Evolutionary conservation across 495 filamentous ascomycete genomes (phyloP), one percentile per base, ranked within the genome.

Genomic region (Clavariopsis aquatica): DNA sequence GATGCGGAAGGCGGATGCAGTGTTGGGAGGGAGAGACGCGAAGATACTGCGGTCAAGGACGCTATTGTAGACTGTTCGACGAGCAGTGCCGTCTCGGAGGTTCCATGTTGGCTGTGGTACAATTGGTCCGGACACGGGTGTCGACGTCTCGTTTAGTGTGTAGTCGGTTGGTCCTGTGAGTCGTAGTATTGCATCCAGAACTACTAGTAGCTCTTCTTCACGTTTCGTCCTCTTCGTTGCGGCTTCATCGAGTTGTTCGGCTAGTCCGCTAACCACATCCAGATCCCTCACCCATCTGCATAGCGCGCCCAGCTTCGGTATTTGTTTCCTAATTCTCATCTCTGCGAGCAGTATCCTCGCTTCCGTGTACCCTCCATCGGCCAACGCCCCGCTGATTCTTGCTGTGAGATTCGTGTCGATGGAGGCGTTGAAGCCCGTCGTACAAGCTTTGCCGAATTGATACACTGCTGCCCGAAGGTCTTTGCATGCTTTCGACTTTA

Each of bases 221-320:
- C 13, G 12, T 2, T 9, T n/a, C 38, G 38, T 43, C 38, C 38
- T 6, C 3, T 17, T 43, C 5, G 5, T 43, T 17, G 38, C 6
- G n/a, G 3, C 2, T 17, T 43, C 8, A n/a, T 43, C 38, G 9
- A 43, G 13, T 17, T 43, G 38, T 15, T 65, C 45, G 17, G 65
- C 72, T 1, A 80, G 61, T 8, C 78, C 77, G 68, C 75, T 79
- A 49, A 80, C 75, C 31, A 78, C 76, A 62, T 82, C 80, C 24
- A 81, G 70, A 54, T 81, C 79, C 49, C 80, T 68, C 31, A 82
- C 80, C 80, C 80, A 82, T 41, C 80, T 72, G 57, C 78, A 79
- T 10, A 82, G 70, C 1, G 80, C 77, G 4, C 80, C 80, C 8
- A 81, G 69, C 49, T 79, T 80, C 12, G 77, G 79, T 22, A 68